Evolutionary conservation across 495 filamentous ascomycete genomes (phyloP).

Genomic region (Achaetomiella virescens): DNA sequence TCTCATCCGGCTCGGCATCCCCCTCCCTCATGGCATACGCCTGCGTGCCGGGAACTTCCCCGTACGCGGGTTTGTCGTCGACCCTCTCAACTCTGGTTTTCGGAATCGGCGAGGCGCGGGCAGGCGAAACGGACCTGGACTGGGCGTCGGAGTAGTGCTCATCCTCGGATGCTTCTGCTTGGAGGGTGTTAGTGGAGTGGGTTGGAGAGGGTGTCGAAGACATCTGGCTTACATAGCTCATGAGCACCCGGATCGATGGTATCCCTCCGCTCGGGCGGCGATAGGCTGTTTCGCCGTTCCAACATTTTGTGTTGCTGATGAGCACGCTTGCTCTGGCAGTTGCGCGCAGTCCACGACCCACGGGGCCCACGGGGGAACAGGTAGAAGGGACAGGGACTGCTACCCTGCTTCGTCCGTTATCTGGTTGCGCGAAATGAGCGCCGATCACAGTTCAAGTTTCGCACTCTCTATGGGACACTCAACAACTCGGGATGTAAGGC

Average conservation of each 20-base stretch:
- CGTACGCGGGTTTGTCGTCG: constrained; percentile 58
- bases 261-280: constrained; percentile 59
- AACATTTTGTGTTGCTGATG: constrained; percentile 16
- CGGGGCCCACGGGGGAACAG: background rate
- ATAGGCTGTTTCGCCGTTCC: constrained; percentile 42
- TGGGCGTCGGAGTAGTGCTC: constrained; percentile 91
- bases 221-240: constrained; percentile 58
- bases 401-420: background rate
- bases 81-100: constrained; percentile 78
- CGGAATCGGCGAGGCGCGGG: constrained; percentile 61
- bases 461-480: background rate
- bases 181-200: constrained; percentile 8
- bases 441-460: background rate
- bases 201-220: background rate
- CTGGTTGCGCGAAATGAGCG: background rate
- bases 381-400: background rate
- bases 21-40: constrained; percentile 68
- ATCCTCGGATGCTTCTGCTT: constrained; percentile 59
- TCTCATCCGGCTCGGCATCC: constrained; percentile 78
- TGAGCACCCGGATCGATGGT: constrained; percentile 76
- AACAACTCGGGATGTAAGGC: background rate
- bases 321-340: background rate
- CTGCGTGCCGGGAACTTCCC: constrained; percentile 79
- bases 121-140: constrained; percentile 55
- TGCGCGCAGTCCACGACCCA: background rate